A percentile compares a stretch with the other conserved stretches of the same genome.
These are phyloP conservation scores for Aspergillus texensis DNA, from an alignment of 2,329 filamentous ascomycete genomes.

Conservation along the genomic window DNA sequence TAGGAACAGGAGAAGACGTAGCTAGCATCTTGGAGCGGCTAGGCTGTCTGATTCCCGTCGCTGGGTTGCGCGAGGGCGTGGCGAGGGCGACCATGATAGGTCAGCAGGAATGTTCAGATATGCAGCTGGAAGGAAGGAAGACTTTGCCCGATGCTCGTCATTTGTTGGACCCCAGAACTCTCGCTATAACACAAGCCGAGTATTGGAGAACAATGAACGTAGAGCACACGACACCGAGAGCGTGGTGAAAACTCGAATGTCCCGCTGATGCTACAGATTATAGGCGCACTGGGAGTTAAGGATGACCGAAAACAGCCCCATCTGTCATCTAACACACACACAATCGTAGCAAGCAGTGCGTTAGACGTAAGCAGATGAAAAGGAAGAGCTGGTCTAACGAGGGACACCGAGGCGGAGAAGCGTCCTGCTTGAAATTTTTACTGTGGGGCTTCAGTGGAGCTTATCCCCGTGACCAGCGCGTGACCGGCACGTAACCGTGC, in stretches of 20 bases:
- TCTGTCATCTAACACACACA: constrained; percentile 23
- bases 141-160: constrained; percentile 22
- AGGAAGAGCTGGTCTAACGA: not conserved
- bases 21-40: constrained; percentile 35
- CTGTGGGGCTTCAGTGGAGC: not conserved
- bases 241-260: constrained; percentile 10
- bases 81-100: constrained; percentile 39
- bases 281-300: constrained; percentile 7
- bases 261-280: constrained; percentile 22
- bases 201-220: not conserved
- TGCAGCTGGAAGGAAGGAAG: constrained; percentile 11
- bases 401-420: constrained; percentile 2
- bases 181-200: constrained; percentile 1
- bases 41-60: constrained; percentile 27
- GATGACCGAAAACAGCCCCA: constrained; percentile 10
- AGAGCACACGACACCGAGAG: constrained; percentile 24
- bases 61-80: constrained; percentile 31
- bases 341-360: not conserved
- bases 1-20: constrained; percentile 37
- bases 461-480: constrained; percentile 2
- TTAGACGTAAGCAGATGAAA: constrained; percentile 11
- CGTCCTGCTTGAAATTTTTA: constrained; percentile 9
- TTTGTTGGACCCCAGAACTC: constrained; percentile 20
- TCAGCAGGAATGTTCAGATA: constrained; percentile 13
- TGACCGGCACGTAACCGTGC: constrained; percentile 1